Base-by-base conservation (phyloP, 306 rosid genomes). In the Quercus aquifolioides region DNA sequence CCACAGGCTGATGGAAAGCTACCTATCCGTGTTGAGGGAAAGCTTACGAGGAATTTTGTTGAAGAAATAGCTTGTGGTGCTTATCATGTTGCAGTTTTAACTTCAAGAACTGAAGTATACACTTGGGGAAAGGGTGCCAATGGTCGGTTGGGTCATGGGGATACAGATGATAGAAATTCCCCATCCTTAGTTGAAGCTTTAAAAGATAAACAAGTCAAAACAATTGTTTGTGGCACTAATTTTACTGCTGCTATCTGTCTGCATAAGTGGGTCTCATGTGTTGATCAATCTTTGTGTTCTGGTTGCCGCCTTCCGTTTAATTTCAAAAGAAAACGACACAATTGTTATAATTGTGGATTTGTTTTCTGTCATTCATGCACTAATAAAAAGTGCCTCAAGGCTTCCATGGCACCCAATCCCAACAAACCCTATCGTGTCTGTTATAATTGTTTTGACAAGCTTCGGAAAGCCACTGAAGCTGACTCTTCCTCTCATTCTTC, bases 331-430 rank as follows among this genome's bases (percentile, higher is more conserved):
- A 95, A 95, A 75, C 97, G 99, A 43, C 99, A 95, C 84, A 95
- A 95, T 79, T 95, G 99, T 84, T 95, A 92, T 64, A 92, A 95
- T 74, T 95, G 99, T 79, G 99, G 98, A 79, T 94, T 95, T 86
- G 98, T 92, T 83, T 95, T 91, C 81, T 95, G 99, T 79, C 99
- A 95, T 82, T 90, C 99, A 71, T 95, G 99, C 85, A 93, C 97
- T 90, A 90, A 97, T 87, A 95, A 95, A 88, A 95, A 95, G 85
- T 91, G 92, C 80, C 93, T 89, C 49, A 95, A 93, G 80, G 99
- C 98, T 85, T 90, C 99, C 74, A 95, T 95, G 99, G 97, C 99
- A 75, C 99, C 99, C 83, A 95, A 92, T 80, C 98, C 99, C 84
- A 92, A 90, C 90, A 95, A 93, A 87, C 92, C 93, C 46, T 95